A percentile compares a stretch with the other conserved stretches of the same genome.
These are phyloP conservation scores for Tetrapyrgos nigripes DNA, from an alignment of 1,284 basidiomycete species.

Conservation along the genomic window DNA sequence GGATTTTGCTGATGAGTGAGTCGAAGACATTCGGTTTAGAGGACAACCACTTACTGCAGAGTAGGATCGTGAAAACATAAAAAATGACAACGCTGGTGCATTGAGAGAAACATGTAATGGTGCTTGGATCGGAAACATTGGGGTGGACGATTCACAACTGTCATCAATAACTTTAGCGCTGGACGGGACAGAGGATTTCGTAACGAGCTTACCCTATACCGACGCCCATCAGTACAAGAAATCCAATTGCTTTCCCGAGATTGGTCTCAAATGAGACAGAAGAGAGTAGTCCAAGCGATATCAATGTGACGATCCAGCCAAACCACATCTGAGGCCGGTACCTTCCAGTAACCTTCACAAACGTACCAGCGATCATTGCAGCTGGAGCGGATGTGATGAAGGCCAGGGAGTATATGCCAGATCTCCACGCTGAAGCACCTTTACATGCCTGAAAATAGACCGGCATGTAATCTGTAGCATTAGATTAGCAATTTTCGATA, in stretches of 20 bases:
- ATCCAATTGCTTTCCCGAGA: neutral
- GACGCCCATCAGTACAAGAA: neutral
- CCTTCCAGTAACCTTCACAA: slow-evolving; percentile 4
- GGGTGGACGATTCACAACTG: no score
- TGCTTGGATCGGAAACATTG: no score
- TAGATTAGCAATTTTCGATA: neutral
- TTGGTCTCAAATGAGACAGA: slow-evolving; percentile 31
- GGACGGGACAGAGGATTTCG: neutral
- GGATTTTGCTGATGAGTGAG: no score
- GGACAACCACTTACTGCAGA: neutral
- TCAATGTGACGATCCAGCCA: slow-evolving; percentile 34
- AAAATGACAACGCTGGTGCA: neutral
- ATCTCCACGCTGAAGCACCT: slow-evolving; percentile 34
- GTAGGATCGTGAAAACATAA: no score
- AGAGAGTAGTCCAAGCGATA: slow-evolving; percentile 31
- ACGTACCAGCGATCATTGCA: slow-evolving; percentile 14
- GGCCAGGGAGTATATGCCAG: slow-evolving; percentile 31
- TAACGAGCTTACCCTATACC: neutral
- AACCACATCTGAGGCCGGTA: slow-evolving; percentile 34
- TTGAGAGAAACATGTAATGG: no score
- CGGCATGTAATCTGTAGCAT: slow-evolving; percentile 32
- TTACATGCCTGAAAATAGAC: slow-evolving; percentile 43
- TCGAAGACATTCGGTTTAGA: no score
- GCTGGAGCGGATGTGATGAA: no score
- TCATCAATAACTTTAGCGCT: no score